Conservation (phyloP, 2,329 filamentous ascomycete species). For the Trichoderma atroviride region DNA sequence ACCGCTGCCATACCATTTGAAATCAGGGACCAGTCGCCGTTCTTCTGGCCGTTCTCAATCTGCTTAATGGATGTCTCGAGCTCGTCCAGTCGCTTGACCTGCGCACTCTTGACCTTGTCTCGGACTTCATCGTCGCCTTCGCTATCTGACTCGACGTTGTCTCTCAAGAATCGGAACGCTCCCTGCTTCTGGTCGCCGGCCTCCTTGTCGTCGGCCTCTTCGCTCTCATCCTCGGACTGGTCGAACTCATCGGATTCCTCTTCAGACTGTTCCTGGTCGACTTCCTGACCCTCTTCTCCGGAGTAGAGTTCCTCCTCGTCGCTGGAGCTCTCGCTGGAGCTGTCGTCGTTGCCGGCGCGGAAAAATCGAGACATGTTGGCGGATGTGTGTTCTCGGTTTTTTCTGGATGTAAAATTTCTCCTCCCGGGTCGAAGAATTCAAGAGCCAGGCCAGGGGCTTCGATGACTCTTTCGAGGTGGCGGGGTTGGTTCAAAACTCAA, state of each 20-base stretch:
- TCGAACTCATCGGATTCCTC: slow-evolving; percentile 46
- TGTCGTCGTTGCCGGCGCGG: slow-evolving; percentile 85
- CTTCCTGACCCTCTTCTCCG: slow-evolving; percentile 49
- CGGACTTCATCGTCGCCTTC: slow-evolving; percentile 84
- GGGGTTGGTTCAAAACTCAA: slow-evolving; percentile 42
- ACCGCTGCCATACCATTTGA: slow-evolving; percentile 68
- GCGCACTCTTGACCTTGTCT: slow-evolving; percentile 92
- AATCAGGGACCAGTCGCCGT: slow-evolving; percentile 95
- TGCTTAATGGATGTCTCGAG: slow-evolving; percentile 84
- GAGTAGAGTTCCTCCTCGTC: slow-evolving; percentile 89
- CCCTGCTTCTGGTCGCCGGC: slow-evolving; percentile 66
- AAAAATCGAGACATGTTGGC: slow-evolving; percentile 94
- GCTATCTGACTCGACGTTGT: slow-evolving; percentile 70
- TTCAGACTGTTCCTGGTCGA: slow-evolving; percentile 39
- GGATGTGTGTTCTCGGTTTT: slow-evolving; percentile 30
- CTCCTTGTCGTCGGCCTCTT: slow-evolving; percentile 62
- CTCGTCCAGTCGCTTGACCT: slow-evolving; percentile 95
- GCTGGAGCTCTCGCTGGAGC: slow-evolving; percentile 92
- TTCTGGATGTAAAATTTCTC: neutral
- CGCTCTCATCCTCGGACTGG: slow-evolving; percentile 54
- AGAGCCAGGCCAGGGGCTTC: slow-evolving; percentile 21
- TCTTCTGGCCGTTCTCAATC: slow-evolving; percentile 97
- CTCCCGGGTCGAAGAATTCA: slow-evolving; percentile 28
- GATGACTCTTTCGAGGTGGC: slow-evolving; percentile 35
- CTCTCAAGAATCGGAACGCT: slow-evolving; percentile 80